phyloP scores from a whole-genome alignment of 768 basidiomycete species.

The Asterophora parasitica region DNA sequence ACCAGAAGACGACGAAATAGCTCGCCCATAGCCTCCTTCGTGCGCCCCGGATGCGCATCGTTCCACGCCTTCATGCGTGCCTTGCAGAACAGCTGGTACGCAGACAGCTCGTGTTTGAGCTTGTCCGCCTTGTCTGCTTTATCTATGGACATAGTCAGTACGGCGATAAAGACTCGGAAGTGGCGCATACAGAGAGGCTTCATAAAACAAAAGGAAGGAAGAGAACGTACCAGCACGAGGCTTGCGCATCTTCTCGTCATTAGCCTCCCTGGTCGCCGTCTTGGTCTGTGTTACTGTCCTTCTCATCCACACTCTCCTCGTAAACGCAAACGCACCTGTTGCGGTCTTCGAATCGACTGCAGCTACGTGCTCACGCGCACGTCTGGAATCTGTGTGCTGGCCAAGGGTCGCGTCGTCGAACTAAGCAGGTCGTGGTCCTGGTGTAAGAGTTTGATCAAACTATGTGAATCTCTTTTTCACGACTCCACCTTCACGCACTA shows the following conservation, averaged over 20 bases:
- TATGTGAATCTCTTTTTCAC: no score
- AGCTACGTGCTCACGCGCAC: no score
- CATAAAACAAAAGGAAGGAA: no score
- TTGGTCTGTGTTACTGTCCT: slow-evolving; percentile 53
- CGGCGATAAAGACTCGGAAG: background rate
- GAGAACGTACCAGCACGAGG: slow-evolving; percentile 31
- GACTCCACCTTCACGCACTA: no score
- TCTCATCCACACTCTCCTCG: no score
- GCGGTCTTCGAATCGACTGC: no score
- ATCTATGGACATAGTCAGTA: background rate
- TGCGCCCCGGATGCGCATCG: slow-evolving; percentile 42
- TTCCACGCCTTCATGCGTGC: slow-evolving; percentile 55
- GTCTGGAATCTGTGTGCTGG: no score
- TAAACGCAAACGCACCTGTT: slow-evolving; percentile 44
- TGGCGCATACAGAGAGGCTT: no score
- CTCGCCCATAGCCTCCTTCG: slow-evolving; percentile 51
- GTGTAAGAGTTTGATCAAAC: no score
- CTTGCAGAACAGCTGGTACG: slow-evolving; percentile 56
- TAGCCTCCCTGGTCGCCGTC: slow-evolving; percentile 51
- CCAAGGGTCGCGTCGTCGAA: no score
- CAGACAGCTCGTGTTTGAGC: slow-evolving; percentile 51
- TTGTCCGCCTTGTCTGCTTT: slow-evolving; percentile 37
- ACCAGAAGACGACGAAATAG: slow-evolving; percentile 21
- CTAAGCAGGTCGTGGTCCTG: no score
- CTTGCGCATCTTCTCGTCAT: slow-evolving; percentile 31